phyloP scores from a whole-genome alignment of 805 yeast species.

The Candida railenensis region DNA sequence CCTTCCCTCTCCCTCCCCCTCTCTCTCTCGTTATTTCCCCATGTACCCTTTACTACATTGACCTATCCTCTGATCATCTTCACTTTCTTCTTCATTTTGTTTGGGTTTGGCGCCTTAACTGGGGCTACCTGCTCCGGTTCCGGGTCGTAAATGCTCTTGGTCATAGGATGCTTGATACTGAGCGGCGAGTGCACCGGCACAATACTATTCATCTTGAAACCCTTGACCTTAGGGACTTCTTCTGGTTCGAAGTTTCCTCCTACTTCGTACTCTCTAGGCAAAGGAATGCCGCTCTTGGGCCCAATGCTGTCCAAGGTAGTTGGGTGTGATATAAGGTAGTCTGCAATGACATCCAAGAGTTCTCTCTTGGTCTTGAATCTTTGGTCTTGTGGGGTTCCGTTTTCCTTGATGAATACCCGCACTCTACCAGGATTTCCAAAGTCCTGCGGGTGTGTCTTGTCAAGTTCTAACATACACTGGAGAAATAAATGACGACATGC shows the following conservation, averaged over 20 bases:
- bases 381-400: conserved; percentile 37
- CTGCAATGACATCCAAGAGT: conserved; percentile 57
- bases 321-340: conserved; percentile 63
- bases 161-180: conserved; percentile 80
- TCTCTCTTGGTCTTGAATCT: conserved; percentile 54
- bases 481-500: conserved; percentile 51
- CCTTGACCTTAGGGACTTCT: conserved; percentile 75
- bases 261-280: conserved; percentile 59
- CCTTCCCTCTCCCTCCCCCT: background rate
- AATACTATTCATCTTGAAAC: conserved; percentile 80
- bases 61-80: conserved; percentile 57
- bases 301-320: conserved; percentile 62
- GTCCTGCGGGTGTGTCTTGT: conserved; percentile 92
- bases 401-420: conserved; percentile 60
- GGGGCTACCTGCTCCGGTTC: conserved; percentile 42
- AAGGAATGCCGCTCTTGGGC: conserved; percentile 51
- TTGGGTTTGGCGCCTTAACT: conserved; percentile 27
- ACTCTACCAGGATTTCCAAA: conserved; percentile 98
- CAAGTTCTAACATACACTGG: conserved; percentile 63
- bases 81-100: conserved; percentile 53
- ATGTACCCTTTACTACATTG: too few species aligned
- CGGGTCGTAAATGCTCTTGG: conserved; percentile 62
- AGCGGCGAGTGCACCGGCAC: conserved; percentile 86
- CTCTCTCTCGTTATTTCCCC: too few species aligned
- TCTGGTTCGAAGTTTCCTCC: conserved; percentile 46